A percentile compares a stretch with the other conserved stretches of the same genome.
Conservation (phyloP, 2,329 filamentous ascomycete genomes). For the Pseudogymnoascus sp. region DNA sequence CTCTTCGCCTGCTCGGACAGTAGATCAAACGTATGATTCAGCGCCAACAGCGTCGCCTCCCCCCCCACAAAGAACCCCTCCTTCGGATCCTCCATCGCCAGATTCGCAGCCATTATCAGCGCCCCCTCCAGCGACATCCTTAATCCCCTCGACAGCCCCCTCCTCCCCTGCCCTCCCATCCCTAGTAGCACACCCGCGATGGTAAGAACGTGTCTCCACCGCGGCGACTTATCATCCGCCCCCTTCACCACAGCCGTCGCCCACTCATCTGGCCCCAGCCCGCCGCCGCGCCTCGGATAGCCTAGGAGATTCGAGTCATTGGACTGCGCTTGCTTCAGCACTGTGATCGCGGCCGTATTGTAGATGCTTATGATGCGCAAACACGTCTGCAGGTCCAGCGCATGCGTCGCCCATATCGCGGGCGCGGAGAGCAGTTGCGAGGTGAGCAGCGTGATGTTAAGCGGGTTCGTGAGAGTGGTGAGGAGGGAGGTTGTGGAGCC, state of each 20-base stretch:
- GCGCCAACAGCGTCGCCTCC: conserved; percentile 46
- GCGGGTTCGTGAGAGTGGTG: conserved; percentile 49
- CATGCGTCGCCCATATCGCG: conserved; percentile 45
- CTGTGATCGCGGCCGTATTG: conserved; percentile 40
- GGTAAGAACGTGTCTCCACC: conserved; percentile 60
- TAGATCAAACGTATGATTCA: conserved; percentile 57
- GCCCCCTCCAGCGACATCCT: conserved; percentile 51
- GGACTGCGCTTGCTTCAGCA: conserved; percentile 39
- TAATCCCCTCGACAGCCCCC: conserved; percentile 45
- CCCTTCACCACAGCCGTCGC: conserved; percentile 32
- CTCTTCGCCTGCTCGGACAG: conserved; percentile 45
- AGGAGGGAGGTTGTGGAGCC: conserved; percentile 48
- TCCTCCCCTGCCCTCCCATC: conserved; percentile 48
- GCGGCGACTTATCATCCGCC: conserved; percentile 47
- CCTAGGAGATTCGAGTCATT: conserved; percentile 39
- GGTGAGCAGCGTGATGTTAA: conserved; percentile 50
- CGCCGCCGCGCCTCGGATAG: conserved; percentile 39
- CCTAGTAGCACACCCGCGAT: conserved; percentile 55
- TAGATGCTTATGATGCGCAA: conserved; percentile 48
- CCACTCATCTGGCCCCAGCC: conserved; percentile 43
- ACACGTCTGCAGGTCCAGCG: conserved; percentile 43
- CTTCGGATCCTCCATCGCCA: conserved; percentile 46
- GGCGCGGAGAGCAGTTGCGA: conserved; percentile 50
- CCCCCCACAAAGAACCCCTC: conserved; percentile 42
- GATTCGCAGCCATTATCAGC: conserved; percentile 52